Evolutionary conservation across 2,329 filamentous ascomycete genomes (phyloP), one percentile per base, ranked within the genome.

Genomic region (Trichoderma atroviride): DNA sequence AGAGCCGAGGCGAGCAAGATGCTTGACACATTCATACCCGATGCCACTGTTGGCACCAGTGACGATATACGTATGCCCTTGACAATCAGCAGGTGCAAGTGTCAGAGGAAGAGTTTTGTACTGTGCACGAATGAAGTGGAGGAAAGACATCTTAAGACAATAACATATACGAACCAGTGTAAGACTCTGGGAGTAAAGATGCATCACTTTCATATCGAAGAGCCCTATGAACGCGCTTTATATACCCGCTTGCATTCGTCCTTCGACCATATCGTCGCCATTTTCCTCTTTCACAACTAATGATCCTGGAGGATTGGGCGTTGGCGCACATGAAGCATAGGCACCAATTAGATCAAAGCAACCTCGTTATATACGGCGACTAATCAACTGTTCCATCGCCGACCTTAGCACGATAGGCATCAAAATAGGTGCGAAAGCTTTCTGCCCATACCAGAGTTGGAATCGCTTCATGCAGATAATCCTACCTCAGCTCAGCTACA

Each of bases 21-120:
- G 80, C 5, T 78, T 77, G 11, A 80, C 78, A 50, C 81, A 80
- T 70, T 83, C 83, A 27, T 79, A 75, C 4, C 83, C 83, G 3
- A 84, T 74, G 9, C 75, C 47, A 29, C 73, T 75, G 62, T 84
- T 85, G 57, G 79, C 76, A 19, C 83, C 83, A 0, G 82, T 84
- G 53, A 85, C 73, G 43, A 84, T 78, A 47, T 37, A 60, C 5
- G 27, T 61, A 13, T 16, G 27, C 6, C 40, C 40, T 16, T 50
- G n/a, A 57, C 52, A 55, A 55, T 55, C 52, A 6, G 24, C 5
- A 27, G 52, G 16, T 16, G 2, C 14, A 31, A 27, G 47, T 19
- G 52, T 3, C 19, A 50, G 22, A 13, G 47, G 47, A 11, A 50
- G 47, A 24, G 9, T 24, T 24, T 50, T 50, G 47, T 50, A 24